These are phyloP conservation scores for Rhodosporidiobolus odoratus DNA, from an alignment of 768 basidiomycete genomes.

Conservation along the genomic window DNA sequence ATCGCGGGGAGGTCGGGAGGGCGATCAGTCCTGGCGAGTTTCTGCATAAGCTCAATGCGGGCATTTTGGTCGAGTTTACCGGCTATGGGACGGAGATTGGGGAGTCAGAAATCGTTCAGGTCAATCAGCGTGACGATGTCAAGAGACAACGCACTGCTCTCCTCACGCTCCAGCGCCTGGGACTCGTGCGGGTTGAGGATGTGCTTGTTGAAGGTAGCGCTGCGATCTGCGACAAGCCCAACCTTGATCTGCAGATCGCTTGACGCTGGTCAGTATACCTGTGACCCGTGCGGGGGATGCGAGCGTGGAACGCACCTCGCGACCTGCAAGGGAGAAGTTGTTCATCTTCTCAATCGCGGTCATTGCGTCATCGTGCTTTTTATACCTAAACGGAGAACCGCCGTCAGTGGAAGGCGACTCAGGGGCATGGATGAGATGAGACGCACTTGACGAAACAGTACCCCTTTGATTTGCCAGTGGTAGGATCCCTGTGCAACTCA, in stretches of 20 bases:
- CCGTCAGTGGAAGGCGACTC: background rate
- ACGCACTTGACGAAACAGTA: constrained; percentile 94
- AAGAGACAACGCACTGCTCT: constrained; percentile 71
- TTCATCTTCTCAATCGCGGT: constrained; percentile 99
- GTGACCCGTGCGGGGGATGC: background rate
- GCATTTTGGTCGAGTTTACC: constrained; percentile 97
- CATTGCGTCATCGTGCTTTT: constrained; percentile 83
- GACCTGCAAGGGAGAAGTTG: constrained; percentile 92
- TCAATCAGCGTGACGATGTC: background rate
- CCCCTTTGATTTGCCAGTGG: constrained; percentile 92
- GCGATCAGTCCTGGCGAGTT: constrained; percentile 81
- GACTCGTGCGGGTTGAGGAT: constrained; percentile 68
- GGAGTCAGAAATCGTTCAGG: constrained; percentile 28
- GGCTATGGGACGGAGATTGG: constrained; percentile 51
- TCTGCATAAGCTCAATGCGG: constrained; percentile 99
- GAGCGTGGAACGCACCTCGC: constrained; percentile 45
- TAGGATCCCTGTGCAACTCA: constrained; percentile 90
- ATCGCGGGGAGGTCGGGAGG: constrained; percentile 22
- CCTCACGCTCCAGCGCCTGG: constrained; percentile 58
- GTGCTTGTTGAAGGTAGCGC: constrained; percentile 49
- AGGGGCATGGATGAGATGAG: no score
- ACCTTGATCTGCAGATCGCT: constrained; percentile 17
- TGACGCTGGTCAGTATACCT: background rate
- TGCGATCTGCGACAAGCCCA: constrained; percentile 41
- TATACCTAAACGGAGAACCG: constrained; percentile 57